Percentiles rank a stretch among this genome's conserved stretches.
Conservation (phyloP, 2,329 filamentous ascomycete genomes). For the Periglandula ipomoeae region DNA sequence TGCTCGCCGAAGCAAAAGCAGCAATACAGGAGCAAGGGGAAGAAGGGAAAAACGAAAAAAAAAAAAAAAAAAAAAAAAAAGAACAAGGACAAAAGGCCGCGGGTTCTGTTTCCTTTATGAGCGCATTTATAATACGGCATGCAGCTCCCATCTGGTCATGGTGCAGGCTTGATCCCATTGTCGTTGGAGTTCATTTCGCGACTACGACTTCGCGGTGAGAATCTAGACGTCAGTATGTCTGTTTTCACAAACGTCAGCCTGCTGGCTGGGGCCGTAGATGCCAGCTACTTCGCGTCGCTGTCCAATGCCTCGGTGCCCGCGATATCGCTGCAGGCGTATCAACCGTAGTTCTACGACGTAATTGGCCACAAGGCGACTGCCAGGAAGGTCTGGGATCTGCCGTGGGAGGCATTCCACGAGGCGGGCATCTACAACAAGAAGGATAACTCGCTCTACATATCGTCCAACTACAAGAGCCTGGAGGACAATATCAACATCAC, state of each 20-base stretch:
- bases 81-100: too few species aligned
- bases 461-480: slow-evolving; percentile 25
- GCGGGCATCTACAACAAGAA: slow-evolving; percentile 34
- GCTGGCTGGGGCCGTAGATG: slow-evolving; percentile 4
- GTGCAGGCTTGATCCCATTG: not conserved
- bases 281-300: slow-evolving; percentile 5
- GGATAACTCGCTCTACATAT: slow-evolving; percentile 10
- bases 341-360: slow-evolving; percentile 39
- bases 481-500: slow-evolving; percentile 27
- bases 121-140: too few species aligned
- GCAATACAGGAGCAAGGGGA: too few species aligned
- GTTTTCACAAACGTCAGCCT: not conserved
- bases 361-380: slow-evolving; percentile 29
- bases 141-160: not conserved
- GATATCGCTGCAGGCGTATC: slow-evolving; percentile 28
- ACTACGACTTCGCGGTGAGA: not conserved
- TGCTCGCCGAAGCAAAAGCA: too few species aligned
- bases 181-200: not conserved
- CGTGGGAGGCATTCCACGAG: slow-evolving; percentile 47
- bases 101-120: too few species aligned
- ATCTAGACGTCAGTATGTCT: not conserved
- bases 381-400: slow-evolving; percentile 15
- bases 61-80: too few species aligned
- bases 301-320: slow-evolving; percentile 1
- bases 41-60: too few species aligned